phyloP scores from a whole-genome alignment of 768 basidiomycete species.

The Holtermannia corniformis region DNA sequence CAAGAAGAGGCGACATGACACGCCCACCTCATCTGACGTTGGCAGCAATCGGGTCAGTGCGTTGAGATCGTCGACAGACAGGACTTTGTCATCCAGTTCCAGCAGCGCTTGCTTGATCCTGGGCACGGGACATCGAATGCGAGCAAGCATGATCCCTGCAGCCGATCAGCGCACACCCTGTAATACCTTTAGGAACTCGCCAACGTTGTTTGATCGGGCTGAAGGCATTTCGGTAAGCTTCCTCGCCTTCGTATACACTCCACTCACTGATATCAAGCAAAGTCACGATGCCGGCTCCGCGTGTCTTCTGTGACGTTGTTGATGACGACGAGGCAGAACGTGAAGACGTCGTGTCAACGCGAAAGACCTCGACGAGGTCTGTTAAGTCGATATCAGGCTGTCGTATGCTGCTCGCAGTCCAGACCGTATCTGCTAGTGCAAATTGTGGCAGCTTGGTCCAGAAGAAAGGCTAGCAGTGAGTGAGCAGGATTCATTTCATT shows the following conservation, averaged over 20 bases:
- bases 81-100: conserved; percentile 56
- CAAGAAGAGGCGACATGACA: background rate
- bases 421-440: conserved; percentile 52
- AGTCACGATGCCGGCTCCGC: conserved; percentile 49
- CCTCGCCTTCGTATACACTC: too few species aligned
- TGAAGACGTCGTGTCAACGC: conserved; percentile 40
- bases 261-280: conserved; percentile 57
- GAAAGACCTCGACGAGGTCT: conserved; percentile 67
- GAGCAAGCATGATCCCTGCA: conserved; percentile 71
- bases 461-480: conserved; percentile 59
- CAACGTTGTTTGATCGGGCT: conserved; percentile 70
- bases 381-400: conserved; percentile 49
- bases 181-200: conserved; percentile 42
- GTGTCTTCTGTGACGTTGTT: background rate
- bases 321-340: background rate
- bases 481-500: background rate
- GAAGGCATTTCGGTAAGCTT: background rate
- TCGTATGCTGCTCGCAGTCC: conserved; percentile 48
- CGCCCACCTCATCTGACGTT: conserved; percentile 64
- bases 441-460: conserved; percentile 67
- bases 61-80: conserved; percentile 67
- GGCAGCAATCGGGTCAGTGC: conserved; percentile 67
- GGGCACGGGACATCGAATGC: conserved; percentile 56
- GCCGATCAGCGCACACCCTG: background rate
- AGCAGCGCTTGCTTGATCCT: conserved; percentile 65